Conservation (phyloP, 495 filamentous ascomycete species). For the Diplogelasinospora grovesii region DNA sequence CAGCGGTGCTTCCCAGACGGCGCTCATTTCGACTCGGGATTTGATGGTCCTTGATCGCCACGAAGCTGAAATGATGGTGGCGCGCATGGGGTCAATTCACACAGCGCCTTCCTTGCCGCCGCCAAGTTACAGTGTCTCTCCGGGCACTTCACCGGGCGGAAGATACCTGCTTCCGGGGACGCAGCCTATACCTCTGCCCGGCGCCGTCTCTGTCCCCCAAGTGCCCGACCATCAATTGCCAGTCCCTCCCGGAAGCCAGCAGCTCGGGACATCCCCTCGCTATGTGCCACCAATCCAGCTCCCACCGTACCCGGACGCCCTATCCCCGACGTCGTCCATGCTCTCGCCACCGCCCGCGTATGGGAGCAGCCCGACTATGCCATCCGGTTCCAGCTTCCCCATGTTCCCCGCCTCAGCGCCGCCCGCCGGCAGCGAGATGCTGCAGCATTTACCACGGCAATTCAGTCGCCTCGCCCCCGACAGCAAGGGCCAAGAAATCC, state of each 20-base stretch:
- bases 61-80: conserved; percentile 20
- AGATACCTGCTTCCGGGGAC: conserved; percentile 16
- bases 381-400: conserved; percentile 10
- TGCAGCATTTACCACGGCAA: conserved; percentile 7
- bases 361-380: conserved; percentile 14
- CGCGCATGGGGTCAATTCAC: conserved; percentile 27
- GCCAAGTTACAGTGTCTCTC: conserved; percentile 19
- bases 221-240: conserved; percentile 9
- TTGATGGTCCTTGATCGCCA: conserved; percentile 34
- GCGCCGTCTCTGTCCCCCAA: conserved; percentile 5
- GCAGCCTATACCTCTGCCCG: conserved; percentile 17
- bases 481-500: conserved; percentile 52
- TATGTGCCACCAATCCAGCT: conserved; percentile 25
- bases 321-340: conserved; percentile 9
- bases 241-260: conserved; percentile 3
- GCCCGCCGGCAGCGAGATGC: conserved; percentile 5
- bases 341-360: conserved; percentile 20
- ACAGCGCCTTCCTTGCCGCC: conserved; percentile 15
- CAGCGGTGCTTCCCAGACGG: conserved; percentile 18
- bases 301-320: conserved; percentile 19
- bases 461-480: conserved; percentile 40
- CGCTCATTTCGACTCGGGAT: conserved; percentile 40
- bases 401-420: conserved; percentile 10
- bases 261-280: conserved; percentile 20
- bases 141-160: conserved; percentile 25